Evolutionary conservation across 2,329 filamentous ascomycete species (phyloP), one percentile per base, ranked within the genome.

Genomic region (Elsinoe arachidis): DNA sequence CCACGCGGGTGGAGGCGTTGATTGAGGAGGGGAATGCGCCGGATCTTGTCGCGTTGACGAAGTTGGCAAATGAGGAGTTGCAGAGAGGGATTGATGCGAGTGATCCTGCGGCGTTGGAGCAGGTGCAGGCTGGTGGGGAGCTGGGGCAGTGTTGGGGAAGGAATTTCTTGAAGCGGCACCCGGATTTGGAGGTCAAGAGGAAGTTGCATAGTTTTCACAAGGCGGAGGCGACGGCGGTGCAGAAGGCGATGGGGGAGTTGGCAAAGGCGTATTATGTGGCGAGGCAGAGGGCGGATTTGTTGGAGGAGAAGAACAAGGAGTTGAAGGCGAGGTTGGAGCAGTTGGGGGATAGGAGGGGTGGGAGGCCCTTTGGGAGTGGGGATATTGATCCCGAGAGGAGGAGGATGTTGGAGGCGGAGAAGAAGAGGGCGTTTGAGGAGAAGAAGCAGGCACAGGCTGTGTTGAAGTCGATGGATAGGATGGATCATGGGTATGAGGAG

Each of bases 271-370:
- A 53, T 39, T 53, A 53, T 39, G 35, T 53, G 10, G 49, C 49
- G 15, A 19, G 49, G 30, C 49, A 53, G 19, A 37, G 49, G 34
- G 49, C 49, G 34, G 49, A 53, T 39, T 15, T 53, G 49, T 39
- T 53, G 49, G 49, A 53, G 49, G 49, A 53, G 49, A 53, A 53
- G 34, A 53, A 53, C 17, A 37, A 39, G 47, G 95, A 95, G 68
- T 93, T 96, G 90, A 71, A 74, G 0, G 81, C 90, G 63, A 82
- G 91, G 60, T 92, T 93, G 58, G 59, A 81, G 6, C 49, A 53
- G 30, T 39, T 96, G 89, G 88, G 91, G 88, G 65, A 73, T 73
- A 12, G 65, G 77, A 46, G 74, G 72, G 49, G 49, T 10, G 49
- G 49, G 34, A 38, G 49, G 33, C 49, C 49, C n/a, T 11, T 53